Evolutionary conservation across 176 grass and related monocot genomes (phyloP).

Genomic region (Triticum aestivum): DNA sequence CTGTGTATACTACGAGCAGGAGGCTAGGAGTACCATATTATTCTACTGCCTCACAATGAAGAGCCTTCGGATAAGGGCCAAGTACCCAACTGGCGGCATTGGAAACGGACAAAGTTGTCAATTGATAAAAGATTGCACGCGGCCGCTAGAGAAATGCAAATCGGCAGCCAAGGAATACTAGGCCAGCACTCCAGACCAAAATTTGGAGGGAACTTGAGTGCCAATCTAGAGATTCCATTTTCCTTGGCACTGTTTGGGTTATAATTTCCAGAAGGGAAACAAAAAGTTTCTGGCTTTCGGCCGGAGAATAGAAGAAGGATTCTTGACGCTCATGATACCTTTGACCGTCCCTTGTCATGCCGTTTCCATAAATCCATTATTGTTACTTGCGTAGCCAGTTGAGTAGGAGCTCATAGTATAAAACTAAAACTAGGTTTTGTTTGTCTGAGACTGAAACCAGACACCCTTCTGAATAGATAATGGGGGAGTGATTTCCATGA

Average conservation of each 20-base stretch:
- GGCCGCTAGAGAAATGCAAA: neutral
- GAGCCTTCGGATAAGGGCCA: constrained; percentile 26
- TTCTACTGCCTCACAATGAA: neutral
- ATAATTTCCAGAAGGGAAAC: neutral
- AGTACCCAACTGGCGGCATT: constrained; percentile 36
- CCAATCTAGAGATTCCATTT: neutral
- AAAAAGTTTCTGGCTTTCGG: neutral
- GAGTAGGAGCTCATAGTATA: constrained; percentile 1
- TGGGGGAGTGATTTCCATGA: constrained; percentile 29
- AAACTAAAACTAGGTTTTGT: constrained; percentile 5
- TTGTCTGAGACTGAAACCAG: neutral
- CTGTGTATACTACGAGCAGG: neutral
- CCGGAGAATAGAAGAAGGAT: neutral
- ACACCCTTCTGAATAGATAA: neutral
- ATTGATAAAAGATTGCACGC: constrained; percentile 18
- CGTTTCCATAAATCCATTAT: neutral
- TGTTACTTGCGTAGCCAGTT: constrained; percentile 10
- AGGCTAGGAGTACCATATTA: neutral
- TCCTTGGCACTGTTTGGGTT: neutral
- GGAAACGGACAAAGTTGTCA: constrained; percentile 36
- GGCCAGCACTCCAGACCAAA: neutral
- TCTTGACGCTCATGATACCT: constrained; percentile 1
- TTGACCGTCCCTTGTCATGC: constrained; percentile 31
- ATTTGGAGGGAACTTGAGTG: neutral
- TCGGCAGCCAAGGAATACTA: neutral